These are phyloP conservation scores for Claviceps sorghi DNA, from an alignment of 2,329 filamentous ascomycete species.

Conservation along the genomic window DNA sequence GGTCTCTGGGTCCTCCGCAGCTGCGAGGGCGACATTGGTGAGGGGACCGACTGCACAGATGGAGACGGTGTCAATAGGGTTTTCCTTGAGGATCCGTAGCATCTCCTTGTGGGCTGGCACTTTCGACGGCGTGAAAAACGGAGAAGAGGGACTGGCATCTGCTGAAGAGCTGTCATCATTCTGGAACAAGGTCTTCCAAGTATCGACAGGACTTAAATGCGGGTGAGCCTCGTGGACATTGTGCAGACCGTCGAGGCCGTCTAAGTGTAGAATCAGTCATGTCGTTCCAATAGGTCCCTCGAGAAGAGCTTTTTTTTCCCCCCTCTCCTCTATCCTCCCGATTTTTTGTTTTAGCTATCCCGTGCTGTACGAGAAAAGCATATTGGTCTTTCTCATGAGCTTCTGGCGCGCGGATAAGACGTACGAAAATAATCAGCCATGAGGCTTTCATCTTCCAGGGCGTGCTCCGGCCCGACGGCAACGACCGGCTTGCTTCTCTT, in stretches of 20 bases:
- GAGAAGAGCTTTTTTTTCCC: background rate
- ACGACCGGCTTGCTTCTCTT: slow-evolving; percentile 64
- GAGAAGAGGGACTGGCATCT: slow-evolving; percentile 31
- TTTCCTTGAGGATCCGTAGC: slow-evolving; percentile 67
- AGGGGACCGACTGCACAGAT: slow-evolving; percentile 81
- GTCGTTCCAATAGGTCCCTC: background rate
- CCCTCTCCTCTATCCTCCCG: too few species aligned
- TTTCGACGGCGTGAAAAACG: slow-evolving; percentile 63
- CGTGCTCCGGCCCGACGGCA: slow-evolving; percentile 73
- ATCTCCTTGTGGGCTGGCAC: slow-evolving; percentile 71
- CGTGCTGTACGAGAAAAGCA: background rate
- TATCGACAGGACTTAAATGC: slow-evolving; percentile 58
- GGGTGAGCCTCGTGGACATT: slow-evolving; percentile 62
- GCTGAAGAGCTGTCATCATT: slow-evolving; percentile 17
- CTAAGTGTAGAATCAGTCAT: slow-evolving; percentile 24
- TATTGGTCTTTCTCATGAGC: background rate
- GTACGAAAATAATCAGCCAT: slow-evolving; percentile 78
- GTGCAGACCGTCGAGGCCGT: slow-evolving; percentile 63
- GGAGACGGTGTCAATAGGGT: slow-evolving; percentile 72
- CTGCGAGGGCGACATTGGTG: slow-evolving; percentile 85
- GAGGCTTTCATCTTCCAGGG: slow-evolving; percentile 68
- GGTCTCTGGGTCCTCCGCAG: slow-evolving; percentile 73
- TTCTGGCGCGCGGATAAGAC: slow-evolving; percentile 13
- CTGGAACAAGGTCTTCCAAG: slow-evolving; percentile 55
- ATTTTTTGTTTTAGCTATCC: background rate